Conservation (phyloP, 2,329 filamentous ascomycete species). For the Ophiognomonia clavigignenti-juglandacearum region DNA sequence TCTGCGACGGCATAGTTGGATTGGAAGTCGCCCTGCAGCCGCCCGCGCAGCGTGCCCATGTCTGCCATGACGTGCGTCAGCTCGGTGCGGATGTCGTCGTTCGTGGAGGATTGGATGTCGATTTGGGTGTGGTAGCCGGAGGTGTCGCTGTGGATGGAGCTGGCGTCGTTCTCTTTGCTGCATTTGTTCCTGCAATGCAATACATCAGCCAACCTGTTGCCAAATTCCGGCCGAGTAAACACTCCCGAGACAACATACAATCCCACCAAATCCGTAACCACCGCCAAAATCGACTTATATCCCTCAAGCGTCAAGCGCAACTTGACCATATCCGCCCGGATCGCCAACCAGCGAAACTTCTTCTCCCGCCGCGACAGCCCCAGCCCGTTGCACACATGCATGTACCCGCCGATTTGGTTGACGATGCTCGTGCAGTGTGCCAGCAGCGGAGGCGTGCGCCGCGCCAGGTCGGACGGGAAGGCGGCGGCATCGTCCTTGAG, state of each 20-base stretch:
- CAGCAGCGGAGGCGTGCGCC: slow-evolving; percentile 30
- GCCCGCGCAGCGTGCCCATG: slow-evolving; percentile 27
- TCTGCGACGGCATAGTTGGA: slow-evolving; percentile 64
- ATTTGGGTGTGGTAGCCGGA: slow-evolving; percentile 4
- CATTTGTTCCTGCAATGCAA: slow-evolving; percentile 10
- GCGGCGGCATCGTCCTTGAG: slow-evolving; percentile 33
- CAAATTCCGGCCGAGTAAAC: too few relatives aligned
- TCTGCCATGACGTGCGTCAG: slow-evolving; percentile 28
- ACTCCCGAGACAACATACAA: too few relatives aligned
- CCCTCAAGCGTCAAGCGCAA: slow-evolving; percentile 31
- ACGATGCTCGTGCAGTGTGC: slow-evolving; percentile 30
- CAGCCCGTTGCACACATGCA: slow-evolving; percentile 26
- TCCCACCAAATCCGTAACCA: slow-evolving; percentile 36
- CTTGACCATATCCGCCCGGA: slow-evolving; percentile 26
- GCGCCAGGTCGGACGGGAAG: slow-evolving; percentile 31
- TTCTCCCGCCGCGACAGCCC: slow-evolving; percentile 31
- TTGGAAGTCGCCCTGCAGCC: slow-evolving; percentile 43
- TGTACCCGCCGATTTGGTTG: slow-evolving; percentile 29
- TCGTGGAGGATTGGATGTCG: not conserved
- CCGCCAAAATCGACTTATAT: slow-evolving; percentile 32
- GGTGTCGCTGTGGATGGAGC: slow-evolving; percentile 6
- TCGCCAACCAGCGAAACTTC: slow-evolving; percentile 31
- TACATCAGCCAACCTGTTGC: not conserved
- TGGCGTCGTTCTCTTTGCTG: slow-evolving; percentile 17
- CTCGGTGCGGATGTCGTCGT: slow-evolving; percentile 22